Percentiles rank a stretch among this genome's conserved stretches.
phyloP scores from a whole-genome alignment of 306 rosid genomes.

The Gastrolobium bilobum region DNA sequence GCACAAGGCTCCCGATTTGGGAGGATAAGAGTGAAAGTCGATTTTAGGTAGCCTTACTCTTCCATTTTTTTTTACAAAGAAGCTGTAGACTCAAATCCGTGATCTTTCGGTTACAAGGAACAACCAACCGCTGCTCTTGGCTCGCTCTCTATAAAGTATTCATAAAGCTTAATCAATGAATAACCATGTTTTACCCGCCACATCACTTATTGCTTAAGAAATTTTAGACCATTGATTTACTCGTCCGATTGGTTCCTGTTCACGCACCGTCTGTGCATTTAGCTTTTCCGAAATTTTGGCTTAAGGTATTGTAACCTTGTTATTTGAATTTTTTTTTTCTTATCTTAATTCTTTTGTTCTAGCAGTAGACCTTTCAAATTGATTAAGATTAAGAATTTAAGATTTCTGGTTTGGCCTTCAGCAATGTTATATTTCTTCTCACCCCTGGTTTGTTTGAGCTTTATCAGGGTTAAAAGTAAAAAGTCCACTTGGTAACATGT shows the following conservation, averaged over 20 bases:
- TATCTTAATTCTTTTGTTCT: constrained; percentile 4
- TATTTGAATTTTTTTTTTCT: neutral
- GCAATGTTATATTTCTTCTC: neutral
- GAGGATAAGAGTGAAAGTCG: too few species aligned
- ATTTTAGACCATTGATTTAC: neutral
- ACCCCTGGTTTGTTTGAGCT: constrained; percentile 22
- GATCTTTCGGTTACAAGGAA: too few species aligned
- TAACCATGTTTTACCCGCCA: neutral
- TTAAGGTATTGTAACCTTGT: neutral
- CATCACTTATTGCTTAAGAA: neutral
- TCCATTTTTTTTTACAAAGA: too few species aligned
- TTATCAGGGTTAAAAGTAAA: neutral
- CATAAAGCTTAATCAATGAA: neutral
- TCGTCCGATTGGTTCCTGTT: neutral
- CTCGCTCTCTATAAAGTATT: too few species aligned
- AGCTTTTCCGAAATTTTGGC: constrained; percentile 1
- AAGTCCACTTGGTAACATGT: neutral
- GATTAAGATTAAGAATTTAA: neutral
- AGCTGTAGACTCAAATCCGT: too few species aligned
- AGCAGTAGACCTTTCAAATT: neutral
- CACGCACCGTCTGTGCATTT: neutral
- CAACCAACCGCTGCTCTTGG: too few species aligned
- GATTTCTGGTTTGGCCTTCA: constrained; percentile 16
- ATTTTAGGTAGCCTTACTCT: too few species aligned
- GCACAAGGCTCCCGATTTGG: too few species aligned